Base-by-base conservation (phyloP, 2,329 filamentous ascomycete species). In the Biscogniauxia marginata region DNA sequence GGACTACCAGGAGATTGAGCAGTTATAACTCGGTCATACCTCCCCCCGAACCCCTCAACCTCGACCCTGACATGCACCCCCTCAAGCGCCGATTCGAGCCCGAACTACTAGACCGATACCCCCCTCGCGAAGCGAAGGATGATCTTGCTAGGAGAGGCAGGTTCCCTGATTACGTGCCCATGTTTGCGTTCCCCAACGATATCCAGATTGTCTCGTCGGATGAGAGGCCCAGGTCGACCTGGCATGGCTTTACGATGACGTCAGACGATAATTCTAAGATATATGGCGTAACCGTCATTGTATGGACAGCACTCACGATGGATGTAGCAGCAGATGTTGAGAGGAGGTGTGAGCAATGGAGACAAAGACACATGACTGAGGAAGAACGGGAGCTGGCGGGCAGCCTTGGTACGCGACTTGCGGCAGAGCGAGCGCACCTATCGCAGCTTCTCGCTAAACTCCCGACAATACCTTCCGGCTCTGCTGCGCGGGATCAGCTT, bases 241-340 rank as follows among this genome's bases (percentile, higher is more conserved):
- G 95, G 95, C 95, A 99, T 74, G 95, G 95, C 49, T 99, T 99
- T 70, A 93, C 91, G 60, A 98, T 99, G 95, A 99, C 95, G 2
- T 89, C 89, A 20, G 90, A 90, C 54, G 93, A 98, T 70, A 93
- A 91, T 66, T 89, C 91, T 54, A 96, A 95, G 71, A 80, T 98
- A 19, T 93, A 98, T 69, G 93, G 92, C 30, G 90, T 98, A 56
- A 93, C 90, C 60, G 83, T 97, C 54, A 96, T 92, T 53, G 84
- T 98, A 45, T 99, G 95, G 95, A 90, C 92, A 53, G 92, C 95
- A 0, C 75, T 99, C 53, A 91, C 90, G 59, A 80, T 86, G 9
- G 85, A 88, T 56, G 87, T 93, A 5, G 93, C 95, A 1, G 91
- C 93, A 53, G 89, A 93, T 57, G 82, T 96, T 21, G 90, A 96